phyloP scores from a whole-genome alignment of 2,329 filamentous ascomycete genomes.

The Hypoxylon sp. region DNA sequence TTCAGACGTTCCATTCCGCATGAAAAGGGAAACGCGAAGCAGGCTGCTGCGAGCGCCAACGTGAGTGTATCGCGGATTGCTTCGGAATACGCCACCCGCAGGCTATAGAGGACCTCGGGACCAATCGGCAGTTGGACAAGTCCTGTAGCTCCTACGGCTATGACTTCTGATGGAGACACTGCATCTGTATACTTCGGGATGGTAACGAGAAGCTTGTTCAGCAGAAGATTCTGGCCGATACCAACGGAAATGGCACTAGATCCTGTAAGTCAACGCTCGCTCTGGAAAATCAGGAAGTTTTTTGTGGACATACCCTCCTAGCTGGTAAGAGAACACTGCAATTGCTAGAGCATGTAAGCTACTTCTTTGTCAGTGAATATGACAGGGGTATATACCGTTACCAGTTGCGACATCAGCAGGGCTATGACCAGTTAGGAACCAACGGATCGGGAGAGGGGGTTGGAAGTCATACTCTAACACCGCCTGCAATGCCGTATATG shows the following conservation, averaged over 20 bases:
- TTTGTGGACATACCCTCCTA: background rate
- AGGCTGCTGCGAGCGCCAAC: constrained; percentile 22
- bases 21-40: constrained; percentile 17
- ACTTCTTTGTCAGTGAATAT: too few relatives aligned
- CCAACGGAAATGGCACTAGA: constrained; percentile 18
- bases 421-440: constrained; percentile 3
- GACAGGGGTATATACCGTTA: constrained; percentile 1
- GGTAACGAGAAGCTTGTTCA: constrained; percentile 4
- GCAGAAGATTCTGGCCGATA: constrained; percentile 33
- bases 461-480: constrained; percentile 27
- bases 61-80: constrained; percentile 24
- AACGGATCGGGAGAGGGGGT: background rate
- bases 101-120: constrained; percentile 6
- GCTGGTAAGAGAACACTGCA: constrained; percentile 4
- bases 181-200: constrained; percentile 22
- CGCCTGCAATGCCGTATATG: constrained; percentile 27
- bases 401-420: constrained; percentile 9
- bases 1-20: constrained; percentile 32
- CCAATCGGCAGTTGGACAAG: constrained; percentile 1
- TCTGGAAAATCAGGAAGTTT: background rate
- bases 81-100: constrained; percentile 25
- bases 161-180: constrained; percentile 4
- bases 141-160: constrained; percentile 15
- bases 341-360: background rate
- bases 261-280: background rate